These are phyloP conservation scores for Phytophthora sp. DNA, from an alignment of 352 stramenopile species.

Conservation along the genomic window DNA sequence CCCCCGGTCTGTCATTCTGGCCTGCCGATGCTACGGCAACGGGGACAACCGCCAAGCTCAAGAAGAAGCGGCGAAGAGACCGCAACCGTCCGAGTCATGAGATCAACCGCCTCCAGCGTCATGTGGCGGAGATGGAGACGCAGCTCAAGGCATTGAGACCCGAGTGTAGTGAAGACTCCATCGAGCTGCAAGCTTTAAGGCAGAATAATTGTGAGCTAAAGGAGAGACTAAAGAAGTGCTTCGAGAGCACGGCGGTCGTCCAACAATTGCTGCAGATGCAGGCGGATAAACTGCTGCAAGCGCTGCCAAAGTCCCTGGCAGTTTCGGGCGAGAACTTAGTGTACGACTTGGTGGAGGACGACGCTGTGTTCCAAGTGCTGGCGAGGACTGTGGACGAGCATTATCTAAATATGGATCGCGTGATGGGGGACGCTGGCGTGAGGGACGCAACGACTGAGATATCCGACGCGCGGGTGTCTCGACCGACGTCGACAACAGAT, in stretches of 20 bases:
- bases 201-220: slow-evolving; percentile 17
- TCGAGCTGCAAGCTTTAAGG: slow-evolving; percentile 3
- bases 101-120: slow-evolving; percentile 25
- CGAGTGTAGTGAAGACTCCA: background rate
- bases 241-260: slow-evolving; percentile 11
- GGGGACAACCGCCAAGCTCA: slow-evolving; percentile 1
- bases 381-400: slow-evolving; percentile 21
- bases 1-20: slow-evolving; percentile 22
- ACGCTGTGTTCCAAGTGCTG: slow-evolving; percentile 31
- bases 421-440: slow-evolving; percentile 19
- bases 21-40: slow-evolving; percentile 4
- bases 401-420: slow-evolving; percentile 19
- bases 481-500: background rate
- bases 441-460: slow-evolving; percentile 18
- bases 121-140: slow-evolving; percentile 26
- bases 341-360: slow-evolving; percentile 22
- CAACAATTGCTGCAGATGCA: slow-evolving; percentile 23
- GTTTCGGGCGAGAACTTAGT: slow-evolving; percentile 26
- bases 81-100: slow-evolving; percentile 34
- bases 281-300: slow-evolving; percentile 20
- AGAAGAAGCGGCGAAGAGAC: slow-evolving; percentile 31
- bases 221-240: slow-evolving; percentile 6
- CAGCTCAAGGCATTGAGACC: slow-evolving; percentile 14
- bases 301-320: slow-evolving; percentile 22
- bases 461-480: slow-evolving; percentile 23